phyloP scores from a whole-genome alignment of 1,284 basidiomycete species.

The Serendipita sp. region DNA sequence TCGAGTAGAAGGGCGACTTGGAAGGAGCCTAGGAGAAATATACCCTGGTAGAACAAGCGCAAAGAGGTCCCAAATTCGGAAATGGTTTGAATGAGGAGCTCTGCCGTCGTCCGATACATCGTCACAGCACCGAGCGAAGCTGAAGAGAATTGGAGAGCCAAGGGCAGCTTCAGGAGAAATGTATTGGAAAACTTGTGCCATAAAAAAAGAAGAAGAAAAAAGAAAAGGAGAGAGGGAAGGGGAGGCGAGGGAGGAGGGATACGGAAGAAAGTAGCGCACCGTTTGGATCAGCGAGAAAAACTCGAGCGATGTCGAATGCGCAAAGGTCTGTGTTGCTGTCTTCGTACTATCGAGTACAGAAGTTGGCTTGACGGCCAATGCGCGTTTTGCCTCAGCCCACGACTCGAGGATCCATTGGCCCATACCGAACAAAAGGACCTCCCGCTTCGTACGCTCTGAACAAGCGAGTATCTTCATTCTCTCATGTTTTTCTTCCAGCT shows the following conservation, averaged over 20 bases:
- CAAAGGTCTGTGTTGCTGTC: slow-evolving; percentile 5
- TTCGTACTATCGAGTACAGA: slow-evolving; percentile 1
- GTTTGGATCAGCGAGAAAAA: slow-evolving; percentile 12
- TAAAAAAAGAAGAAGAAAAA: neutral
- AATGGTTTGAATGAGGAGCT: slow-evolving; percentile 48
- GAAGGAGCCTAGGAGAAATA: slow-evolving; percentile 73
- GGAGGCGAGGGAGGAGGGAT: too few species aligned
- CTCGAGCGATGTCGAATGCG: slow-evolving; percentile 12
- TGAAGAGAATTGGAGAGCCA: slow-evolving; percentile 55
- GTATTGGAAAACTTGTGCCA: slow-evolving; percentile 5
- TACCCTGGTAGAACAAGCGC: slow-evolving; percentile 58
- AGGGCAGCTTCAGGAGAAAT: slow-evolving; percentile 38
- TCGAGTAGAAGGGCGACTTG: slow-evolving; percentile 55
- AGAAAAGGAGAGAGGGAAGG: too few species aligned
- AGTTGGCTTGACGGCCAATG: neutral
- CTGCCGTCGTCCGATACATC: slow-evolving; percentile 61
- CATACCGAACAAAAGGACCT: slow-evolving; percentile 65
- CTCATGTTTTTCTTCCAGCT: slow-evolving; percentile 35
- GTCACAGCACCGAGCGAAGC: slow-evolving; percentile 61
- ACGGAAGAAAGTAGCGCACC: slow-evolving; percentile 4
- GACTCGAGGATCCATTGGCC: slow-evolving; percentile 65
- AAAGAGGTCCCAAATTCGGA: slow-evolving; percentile 44
- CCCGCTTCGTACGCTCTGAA: slow-evolving; percentile 54
- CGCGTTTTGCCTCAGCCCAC: slow-evolving; percentile 33
- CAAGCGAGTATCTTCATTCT: slow-evolving; percentile 56